Percentiles rank a stretch among this genome's conserved stretches.
Evolutionary conservation across 345 rosid species (phyloP).

Genomic region (Eucalyptus shirleyi): DNA sequence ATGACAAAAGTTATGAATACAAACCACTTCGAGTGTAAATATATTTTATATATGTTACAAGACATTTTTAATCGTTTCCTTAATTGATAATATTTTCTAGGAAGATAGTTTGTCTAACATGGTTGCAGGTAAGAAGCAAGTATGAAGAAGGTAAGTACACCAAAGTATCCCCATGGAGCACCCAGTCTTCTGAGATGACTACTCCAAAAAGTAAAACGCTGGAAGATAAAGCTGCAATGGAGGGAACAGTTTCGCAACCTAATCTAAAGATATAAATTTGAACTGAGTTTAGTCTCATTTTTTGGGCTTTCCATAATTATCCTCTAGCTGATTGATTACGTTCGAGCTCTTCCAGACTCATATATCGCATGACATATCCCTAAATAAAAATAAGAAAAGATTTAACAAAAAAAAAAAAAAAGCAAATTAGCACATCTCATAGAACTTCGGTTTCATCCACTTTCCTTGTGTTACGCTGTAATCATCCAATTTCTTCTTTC

Average conservation of each 20-base stretch:
- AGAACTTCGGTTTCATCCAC: background rate
- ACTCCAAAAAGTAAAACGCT: background rate
- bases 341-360: too few species aligned
- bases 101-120: background rate
- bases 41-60: too few species aligned
- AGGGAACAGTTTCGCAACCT: background rate
- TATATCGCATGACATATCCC: fast-evolving
- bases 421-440: background rate
- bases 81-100: too few species aligned
- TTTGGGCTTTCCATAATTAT: background rate
- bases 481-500: background rate
- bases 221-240: background rate
- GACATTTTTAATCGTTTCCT: too few species aligned
- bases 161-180: background rate
- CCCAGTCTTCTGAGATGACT: background rate
- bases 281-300: background rate
- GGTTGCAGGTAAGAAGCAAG: background rate
- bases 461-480: background rate
- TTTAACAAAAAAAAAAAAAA: background rate
- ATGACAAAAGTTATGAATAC: too few species aligned
- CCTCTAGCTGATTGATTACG: too few species aligned
- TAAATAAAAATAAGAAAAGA: background rate
- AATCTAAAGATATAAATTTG: background rate
- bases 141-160: background rate
- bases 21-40: too few species aligned